Evolutionary conservation across 2,329 filamentous ascomycete species (phyloP).

Genomic region (Stemphylium vesicarium): DNA sequence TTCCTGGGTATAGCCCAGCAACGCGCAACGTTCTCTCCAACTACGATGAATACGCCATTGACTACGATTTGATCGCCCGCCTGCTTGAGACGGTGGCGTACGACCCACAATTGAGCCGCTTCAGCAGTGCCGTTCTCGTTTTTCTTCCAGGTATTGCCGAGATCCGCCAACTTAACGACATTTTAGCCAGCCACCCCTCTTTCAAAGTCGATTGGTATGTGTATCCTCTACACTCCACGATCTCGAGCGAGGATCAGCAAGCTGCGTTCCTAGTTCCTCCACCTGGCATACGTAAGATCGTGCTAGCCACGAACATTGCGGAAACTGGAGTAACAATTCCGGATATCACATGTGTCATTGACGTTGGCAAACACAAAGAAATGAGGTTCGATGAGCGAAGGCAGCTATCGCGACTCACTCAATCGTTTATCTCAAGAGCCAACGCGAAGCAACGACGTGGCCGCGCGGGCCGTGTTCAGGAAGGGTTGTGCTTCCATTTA

Average conservation of each 20-base stretch:
- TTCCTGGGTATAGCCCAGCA: conserved; percentile 75
- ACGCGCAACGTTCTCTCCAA: conserved; percentile 77
- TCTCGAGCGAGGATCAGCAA: conserved; percentile 96
- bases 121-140: conserved; percentile 89
- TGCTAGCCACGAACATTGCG: conserved; percentile 96
- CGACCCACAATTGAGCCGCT: conserved; percentile 68
- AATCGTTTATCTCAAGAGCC: conserved; percentile 93
- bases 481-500: conserved; percentile 93
- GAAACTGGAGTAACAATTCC: conserved; percentile 99
- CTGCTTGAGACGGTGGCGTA: conserved; percentile 78
- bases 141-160: conserved; percentile 96
- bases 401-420: conserved; percentile 87
- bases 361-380: conserved; percentile 95
- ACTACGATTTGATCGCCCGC: conserved; percentile 83
- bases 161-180: conserved; percentile 85
- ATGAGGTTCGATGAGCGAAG: conserved; percentile 95
- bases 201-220: conserved; percentile 83
- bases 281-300: conserved; percentile 83
- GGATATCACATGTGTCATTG: conserved; percentile 95
- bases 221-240: conserved; percentile 90
- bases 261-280: conserved; percentile 88
- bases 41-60: conserved; percentile 90
- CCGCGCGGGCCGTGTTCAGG: conserved; percentile 91
- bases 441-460: conserved; percentile 96
- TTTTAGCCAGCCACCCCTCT: conserved; percentile 75